Base-by-base conservation (phyloP, 352 stramenopile genomes). In the Globisporangium iwayamae region DNA sequence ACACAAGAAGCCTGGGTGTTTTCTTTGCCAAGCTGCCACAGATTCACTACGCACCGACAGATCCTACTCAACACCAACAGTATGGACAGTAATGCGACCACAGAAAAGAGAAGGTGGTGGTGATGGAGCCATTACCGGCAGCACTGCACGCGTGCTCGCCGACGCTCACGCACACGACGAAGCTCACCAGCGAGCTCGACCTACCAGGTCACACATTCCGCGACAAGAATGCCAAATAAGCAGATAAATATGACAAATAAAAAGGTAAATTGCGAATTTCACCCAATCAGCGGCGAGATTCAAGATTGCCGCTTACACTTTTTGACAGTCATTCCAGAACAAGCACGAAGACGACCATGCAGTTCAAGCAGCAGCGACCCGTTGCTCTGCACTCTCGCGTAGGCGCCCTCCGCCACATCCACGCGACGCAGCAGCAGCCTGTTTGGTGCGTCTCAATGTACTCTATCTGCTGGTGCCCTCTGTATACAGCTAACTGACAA, bases 351-450 rank as follows among this genome's bases (percentile, higher is more conserved):
- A 48, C 9, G 41, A 20, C 34, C 28, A 32, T 9, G 56, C 47
- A 62, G 45, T 32, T 48, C n/a, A 25, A 36, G 43, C 39, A 51
- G 28, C 56, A 32, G 32, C 43, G 57, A 16, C 9, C 51, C 51
- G 28, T 36, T 10, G 51, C 28, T 16, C 51, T 41, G 51, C 28
- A 28, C 34, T 20, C 34, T 18, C 51, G 16, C 8, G 14, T 1
- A 5, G 28, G 54, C 36, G 20, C 13, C 20, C 22, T 59, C 46
- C 78, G 78, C 22, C 75, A 83, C 66, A 79, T 87, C 54, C 80
- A 84, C 66, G 72, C 76, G 10, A 86, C 78, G 45, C 71, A 75
- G 41, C 67, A 70, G 11, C 66, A 87, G 67, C 80, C 78, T 1
- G n/a, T 79, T 3, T 89, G 80, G 74, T 81, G 28, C 54, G 63